Base-by-base conservation (phyloP, 176 grass and related monocot genomes). In the Aegilops sharonensis region DNA sequence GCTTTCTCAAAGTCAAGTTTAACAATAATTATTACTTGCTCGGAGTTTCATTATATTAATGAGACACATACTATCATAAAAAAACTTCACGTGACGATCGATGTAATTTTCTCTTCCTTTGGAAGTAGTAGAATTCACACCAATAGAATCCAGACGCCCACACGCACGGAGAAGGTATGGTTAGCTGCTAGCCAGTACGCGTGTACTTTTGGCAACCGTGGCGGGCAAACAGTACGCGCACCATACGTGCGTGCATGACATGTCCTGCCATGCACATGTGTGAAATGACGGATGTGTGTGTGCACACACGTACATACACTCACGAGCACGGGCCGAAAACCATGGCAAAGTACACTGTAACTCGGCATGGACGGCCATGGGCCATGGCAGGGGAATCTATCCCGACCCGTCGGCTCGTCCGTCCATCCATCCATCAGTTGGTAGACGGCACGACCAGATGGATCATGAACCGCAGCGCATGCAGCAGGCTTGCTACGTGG, bases 331-430 rank as follows among this genome's bases (percentile, higher is more conserved):
- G 14, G 32, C 66, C 14, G 27, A 14, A 39, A 71, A 71, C 36
- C 21, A 6, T 12, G 70, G 14, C 12, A 52, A 52, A 52, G 72
- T 76, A 76, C 72, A 76, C 72, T 76, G 72, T 76, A 31, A 52
- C 73, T 76, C 73, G 45, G 72, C 45, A 47, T 75, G 72, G 72
- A 75, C 45, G 45, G 25, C 72, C 39, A 47, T 39, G 68, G 45
- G 25, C 72, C 39, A 47, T 39, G 68, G 72, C 72, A 30, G 43
- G 14, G 14, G 73, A 76, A 76, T 72, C 69, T 72, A 43, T 72
- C 36, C n/a, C 70, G 70, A 72, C 37, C 21, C 70, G 37, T 72
- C 69, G 10, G 21, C n/a, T 10, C 18, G 21, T 68, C 65, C 13
- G 0, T 66, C 63, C 25, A 31, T 31, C 64, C 27, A 31, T 68